Percentiles rank a stretch among this genome's conserved stretches.
Conservation (phyloP, 306 rosid species). For the Notholithocarpus densiflorus region DNA sequence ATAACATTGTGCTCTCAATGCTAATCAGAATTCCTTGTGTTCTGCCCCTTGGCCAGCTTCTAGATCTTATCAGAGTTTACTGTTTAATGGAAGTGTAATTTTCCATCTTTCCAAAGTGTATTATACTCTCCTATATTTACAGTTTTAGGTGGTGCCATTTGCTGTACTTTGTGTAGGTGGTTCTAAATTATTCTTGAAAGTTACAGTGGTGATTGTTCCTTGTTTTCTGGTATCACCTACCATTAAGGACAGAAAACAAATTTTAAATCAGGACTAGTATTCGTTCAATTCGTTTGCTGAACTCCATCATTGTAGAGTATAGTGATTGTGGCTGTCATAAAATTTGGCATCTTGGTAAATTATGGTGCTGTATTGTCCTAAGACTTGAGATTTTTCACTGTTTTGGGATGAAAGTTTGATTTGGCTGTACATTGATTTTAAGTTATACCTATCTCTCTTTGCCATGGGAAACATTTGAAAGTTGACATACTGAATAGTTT, state of each 20-base stretch:
- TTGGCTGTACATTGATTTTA: background rate
- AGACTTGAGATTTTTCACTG: background rate
- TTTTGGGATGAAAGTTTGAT: background rate
- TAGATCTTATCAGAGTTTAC: constrained; percentile 29
- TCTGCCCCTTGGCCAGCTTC: constrained; percentile 5
- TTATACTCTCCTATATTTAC: background rate
- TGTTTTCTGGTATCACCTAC: background rate
- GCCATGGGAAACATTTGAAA: background rate
- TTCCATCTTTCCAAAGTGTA: background rate
- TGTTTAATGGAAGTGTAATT: constrained; percentile 23
- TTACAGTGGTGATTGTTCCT: background rate
- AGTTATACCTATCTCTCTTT: too few species aligned
- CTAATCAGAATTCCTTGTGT: constrained; percentile 24
- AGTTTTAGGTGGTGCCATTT: background rate
- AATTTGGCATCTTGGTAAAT: constrained; percentile 12
- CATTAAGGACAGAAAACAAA: background rate
- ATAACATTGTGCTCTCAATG: constrained; percentile 8
- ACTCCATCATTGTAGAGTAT: background rate
- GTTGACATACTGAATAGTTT: too few species aligned
- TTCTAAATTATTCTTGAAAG: background rate
- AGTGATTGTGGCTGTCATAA: background rate
- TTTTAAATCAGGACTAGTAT: background rate
- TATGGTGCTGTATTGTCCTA: background rate
- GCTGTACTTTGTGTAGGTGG: background rate
- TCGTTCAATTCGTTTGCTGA: background rate